Base-by-base conservation (phyloP, 2,329 filamentous ascomycete species). In the Apiospora koreana region DNA sequence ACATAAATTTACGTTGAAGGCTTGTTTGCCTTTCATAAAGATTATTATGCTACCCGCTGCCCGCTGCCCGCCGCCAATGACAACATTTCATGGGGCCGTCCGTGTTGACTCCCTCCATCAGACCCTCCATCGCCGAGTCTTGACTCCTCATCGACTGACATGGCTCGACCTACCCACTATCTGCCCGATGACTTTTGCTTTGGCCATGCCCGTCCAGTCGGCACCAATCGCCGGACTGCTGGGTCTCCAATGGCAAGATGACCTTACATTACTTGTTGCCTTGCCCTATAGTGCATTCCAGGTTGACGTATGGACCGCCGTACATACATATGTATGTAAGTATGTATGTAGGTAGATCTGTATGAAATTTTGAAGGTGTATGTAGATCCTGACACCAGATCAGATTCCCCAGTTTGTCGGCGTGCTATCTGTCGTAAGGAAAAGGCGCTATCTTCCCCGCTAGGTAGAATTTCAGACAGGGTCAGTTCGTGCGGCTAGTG, bases 111-210 rank as follows among this genome's bases (percentile, higher is more conserved):
- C 41, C 41, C 41, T 43, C 9, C 41, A 43, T 43, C 16, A 43
- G 54, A 62, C 16, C 54, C 54, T 62, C 54, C 31, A 38, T 62
- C 31, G 31, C 54, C 54, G 54, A 62, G 54, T 62, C 54, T 21
- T 62, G 54, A 38, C 54, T 62, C 54, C 54, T 62, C 54, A 62
- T 62, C 54, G 54, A 62, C 54, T 62, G 31, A 62, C 54, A 62
- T 62, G 54, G 54, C 54, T 62, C 54, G 54, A 38, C 54, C 38
- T 62, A 38, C 21, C 54, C 54, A 62, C 54, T 62, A 62, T 62
- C 54, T 62, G 54, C 31, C 54, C 54, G 54, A 38, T 23, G 31
- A 12, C 54, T 62, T 35, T 35, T 35, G 35, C 54, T 62, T 62
- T 31, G 28, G 54, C 31, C 54, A n/a, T 62, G 54, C 38, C 54